Conservation (phyloP, 345 rosid genomes). For the Punica granatum region DNA sequence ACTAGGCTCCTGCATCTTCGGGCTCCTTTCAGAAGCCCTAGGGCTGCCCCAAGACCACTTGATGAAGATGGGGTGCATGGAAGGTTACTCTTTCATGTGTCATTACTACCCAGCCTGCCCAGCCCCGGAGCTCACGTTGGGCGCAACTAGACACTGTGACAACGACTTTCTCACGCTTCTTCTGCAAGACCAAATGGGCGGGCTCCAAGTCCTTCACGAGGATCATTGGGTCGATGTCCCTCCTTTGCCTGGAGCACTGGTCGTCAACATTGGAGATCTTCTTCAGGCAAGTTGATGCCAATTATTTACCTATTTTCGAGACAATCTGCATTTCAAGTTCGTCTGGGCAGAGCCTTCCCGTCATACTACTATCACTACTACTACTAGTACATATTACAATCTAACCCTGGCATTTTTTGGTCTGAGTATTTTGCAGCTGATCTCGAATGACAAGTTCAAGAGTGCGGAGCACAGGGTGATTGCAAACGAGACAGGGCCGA, state of each 20-base stretch:
- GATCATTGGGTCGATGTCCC: conserved; percentile 43
- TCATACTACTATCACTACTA: too few relatives aligned
- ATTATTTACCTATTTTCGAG: neutral
- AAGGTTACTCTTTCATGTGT: conserved; percentile 22
- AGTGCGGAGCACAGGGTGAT: conserved; percentile 5
- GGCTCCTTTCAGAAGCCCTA: conserved; percentile 40
- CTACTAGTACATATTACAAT: neutral
- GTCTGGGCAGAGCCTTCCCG: too few relatives aligned
- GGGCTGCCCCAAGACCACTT: conserved; percentile 31
- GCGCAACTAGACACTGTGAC: conserved; percentile 36
- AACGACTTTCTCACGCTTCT: conserved; percentile 37
- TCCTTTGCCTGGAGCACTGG: conserved; percentile 32
- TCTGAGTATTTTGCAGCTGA: neutral
- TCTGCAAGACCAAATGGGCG: conserved; percentile 43
- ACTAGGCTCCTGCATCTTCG: conserved; percentile 23
- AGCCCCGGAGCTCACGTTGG: conserved; percentile 39
- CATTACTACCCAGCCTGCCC: conserved; percentile 52
- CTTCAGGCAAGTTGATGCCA: conserved; percentile 27
- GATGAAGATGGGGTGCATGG: conserved; percentile 22
- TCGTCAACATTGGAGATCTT: conserved; percentile 42
- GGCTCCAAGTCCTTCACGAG: conserved; percentile 39
- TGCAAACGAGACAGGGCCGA: neutral
- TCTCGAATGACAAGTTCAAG: neutral
- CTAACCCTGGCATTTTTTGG: neutral
- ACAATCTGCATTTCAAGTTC: neutral